These are phyloP conservation scores for Lecanicillium sp. DNA, from an alignment of 2,329 filamentous ascomycete species.

Conservation along the genomic window DNA sequence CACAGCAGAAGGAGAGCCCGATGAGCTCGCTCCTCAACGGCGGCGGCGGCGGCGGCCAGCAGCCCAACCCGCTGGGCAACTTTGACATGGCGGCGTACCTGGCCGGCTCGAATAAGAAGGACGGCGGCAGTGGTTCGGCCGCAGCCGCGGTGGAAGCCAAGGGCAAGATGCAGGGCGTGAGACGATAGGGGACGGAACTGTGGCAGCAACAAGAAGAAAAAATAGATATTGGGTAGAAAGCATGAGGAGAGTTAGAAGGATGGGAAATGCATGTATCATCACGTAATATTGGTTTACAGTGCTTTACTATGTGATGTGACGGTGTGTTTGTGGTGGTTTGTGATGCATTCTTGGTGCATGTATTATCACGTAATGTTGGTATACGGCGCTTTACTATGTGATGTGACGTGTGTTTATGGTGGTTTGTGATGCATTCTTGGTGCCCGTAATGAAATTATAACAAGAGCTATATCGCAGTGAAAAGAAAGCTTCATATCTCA, in stretches of 20 bases:
- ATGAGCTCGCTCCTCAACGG: conserved; percentile 51
- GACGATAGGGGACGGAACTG: conserved; percentile 21
- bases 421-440: too few species aligned
- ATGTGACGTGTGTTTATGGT: too few species aligned
- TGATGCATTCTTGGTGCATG: too few species aligned
- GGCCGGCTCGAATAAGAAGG: conserved; percentile 47
- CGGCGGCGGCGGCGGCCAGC: conserved; percentile 23
- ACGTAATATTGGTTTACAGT: too few species aligned
- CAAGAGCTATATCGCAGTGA: too few species aligned
- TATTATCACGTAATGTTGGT: too few species aligned
- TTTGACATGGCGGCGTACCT: conserved; percentile 61
- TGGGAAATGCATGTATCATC: neutral
- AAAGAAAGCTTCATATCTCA: neutral
- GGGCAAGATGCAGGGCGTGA: conserved; percentile 37
- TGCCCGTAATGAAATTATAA: too few species aligned
- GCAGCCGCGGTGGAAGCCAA: conserved; percentile 20
- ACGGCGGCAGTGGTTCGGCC: conserved; percentile 23
- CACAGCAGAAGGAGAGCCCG: conserved; percentile 72
- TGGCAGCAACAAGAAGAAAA: neutral
- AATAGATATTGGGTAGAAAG: neutral
- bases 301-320: too few species aligned
- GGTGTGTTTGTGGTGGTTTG: too few species aligned
- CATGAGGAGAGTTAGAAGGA: neutral
- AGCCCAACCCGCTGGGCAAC: conserved; percentile 42
- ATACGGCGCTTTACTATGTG: too few species aligned